Evolutionary conservation across 164 flowering plant species (phyloP), one percentile per base, ranked within the genome.

Genomic region (Piper longum): DNA sequence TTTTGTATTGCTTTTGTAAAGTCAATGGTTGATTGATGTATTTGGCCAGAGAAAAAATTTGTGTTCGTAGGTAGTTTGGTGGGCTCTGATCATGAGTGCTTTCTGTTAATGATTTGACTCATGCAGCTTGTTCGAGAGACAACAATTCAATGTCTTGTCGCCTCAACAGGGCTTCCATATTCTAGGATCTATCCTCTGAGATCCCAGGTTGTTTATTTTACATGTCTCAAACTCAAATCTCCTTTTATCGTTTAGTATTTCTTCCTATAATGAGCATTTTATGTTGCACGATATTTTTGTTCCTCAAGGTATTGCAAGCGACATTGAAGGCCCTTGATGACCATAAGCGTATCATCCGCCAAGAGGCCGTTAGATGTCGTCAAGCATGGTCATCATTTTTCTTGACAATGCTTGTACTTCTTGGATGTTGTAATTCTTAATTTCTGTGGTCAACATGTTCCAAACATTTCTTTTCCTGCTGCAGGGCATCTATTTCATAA

Each of bases 91-190:
- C 6, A 44, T 44, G 48, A 44, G 48, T 44, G 6, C 11, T 44
- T 5, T 9, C 14, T 5, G 12, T 9, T 48, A 36, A 18, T 40
- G 4, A 51, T 52, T 26, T 66, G 63, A 4, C 16, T 41, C 51
- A 7, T 75, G 57, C 86, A 93, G 99, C 77, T 83, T 73, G 83
- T 93, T 62, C 82, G 99, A 44, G 97, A 90, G 78, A 93, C 99
- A 41, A 85, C 95, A 65, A 76, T 93, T 62, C 97, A 93, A 71
- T 93, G 97, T 76, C 95, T 93, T 71, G 74, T 74, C 64, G 97
- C 97, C 60, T 67, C 85, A 79, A 71, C 88, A 26, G 77, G 69
- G 71, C 73, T 90, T 63, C 95, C 95, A 51, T 77, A 88, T 62
- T 39, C 75, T 13, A 82, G 84, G 73, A 82, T 87, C 60, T 93